Evolutionary conservation across 2,329 filamentous ascomycete species (phyloP), one percentile per base, ranked within the genome.

Genomic region (Chaetothyriales sp.): DNA sequence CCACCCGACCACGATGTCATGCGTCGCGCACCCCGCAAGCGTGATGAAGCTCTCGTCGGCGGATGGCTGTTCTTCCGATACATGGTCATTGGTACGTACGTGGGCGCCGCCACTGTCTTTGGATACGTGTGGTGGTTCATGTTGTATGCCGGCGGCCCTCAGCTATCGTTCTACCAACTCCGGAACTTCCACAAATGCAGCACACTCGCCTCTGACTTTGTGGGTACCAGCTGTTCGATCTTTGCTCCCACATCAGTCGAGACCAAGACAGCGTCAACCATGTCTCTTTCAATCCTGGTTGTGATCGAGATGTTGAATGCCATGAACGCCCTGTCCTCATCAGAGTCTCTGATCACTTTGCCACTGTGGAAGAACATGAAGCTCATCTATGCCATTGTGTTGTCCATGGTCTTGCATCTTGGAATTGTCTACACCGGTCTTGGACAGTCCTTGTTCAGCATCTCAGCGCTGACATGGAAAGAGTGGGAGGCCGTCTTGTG

Each of bases 41-140:
- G 92, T 53, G 88, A 95, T 62, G 93, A 98, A 69, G 73, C 85
- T 5, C 82, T 98, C 48, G 90, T 98, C 49, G 83, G 86, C 44
- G 88, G 89, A 53, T 98, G 92, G 92, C 73, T 98, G 42, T 95
- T 98, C 73, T 88, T 96, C 77, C 82, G 92, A 49, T 98, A 98
- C 70, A 81, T 98, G 74, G 82, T 96, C 47, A 92, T 98, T 61
- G 92, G 92, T 55, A 87, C 81, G 7, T 98, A 98, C 58, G 92
- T 98, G 52, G 92, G 92, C 64, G 75, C 87, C 43, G 92, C 92
- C 49, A 98, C 92, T 2, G 93, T 98, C 18, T 88, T 84, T 63
- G 92, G 93, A 45, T 98, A 98, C 65, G 90, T 87, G n/a, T 98
- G 92, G 92, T 98, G 88, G 86, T 98, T 96, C 75, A 89, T 98